Conservation (phyloP, 441 rosid genomes). For the Aleurites moluccanus region DNA sequence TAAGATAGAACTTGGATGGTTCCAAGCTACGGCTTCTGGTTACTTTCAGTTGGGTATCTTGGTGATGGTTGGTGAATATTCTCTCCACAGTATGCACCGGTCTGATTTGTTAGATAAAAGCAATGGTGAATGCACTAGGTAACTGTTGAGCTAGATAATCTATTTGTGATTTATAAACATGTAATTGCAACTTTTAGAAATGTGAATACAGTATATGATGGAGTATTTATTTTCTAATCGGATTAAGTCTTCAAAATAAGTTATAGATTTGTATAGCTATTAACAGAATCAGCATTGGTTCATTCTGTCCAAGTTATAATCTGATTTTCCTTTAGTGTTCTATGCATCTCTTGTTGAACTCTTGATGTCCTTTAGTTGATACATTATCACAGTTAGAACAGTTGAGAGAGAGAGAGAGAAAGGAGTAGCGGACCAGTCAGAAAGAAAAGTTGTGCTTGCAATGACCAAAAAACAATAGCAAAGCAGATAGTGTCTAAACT, state of each 20-base stretch:
- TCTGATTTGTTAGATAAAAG: slow-evolving; percentile 45
- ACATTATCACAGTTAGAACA: no score
- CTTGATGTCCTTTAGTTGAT: no score
- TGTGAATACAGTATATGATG: neutral
- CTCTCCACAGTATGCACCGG: slow-evolving; percentile 40
- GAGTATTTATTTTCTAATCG: neutral
- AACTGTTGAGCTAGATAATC: slow-evolving; percentile 1
- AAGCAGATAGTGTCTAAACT: no score
- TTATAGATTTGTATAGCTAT: neutral
- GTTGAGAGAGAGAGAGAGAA: no score
- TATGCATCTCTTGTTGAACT: no score
- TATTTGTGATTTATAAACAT: neutral
- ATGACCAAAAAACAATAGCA: no score
- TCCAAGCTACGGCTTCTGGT: slow-evolving; percentile 98
- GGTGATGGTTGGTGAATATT: slow-evolving; percentile 68
- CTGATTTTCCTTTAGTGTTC: no score
- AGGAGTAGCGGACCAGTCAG: no score
- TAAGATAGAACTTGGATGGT: slow-evolving; percentile 91
- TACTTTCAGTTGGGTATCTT: slow-evolving; percentile 94
- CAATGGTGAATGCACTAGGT: slow-evolving; percentile 65
- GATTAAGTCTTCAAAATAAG: neutral
- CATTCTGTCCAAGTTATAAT: neutral
- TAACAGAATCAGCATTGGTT: neutral
- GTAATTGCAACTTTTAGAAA: neutral
- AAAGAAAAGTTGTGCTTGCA: no score